phyloP scores from a whole-genome alignment of 2,329 filamentous ascomycete genomes.

The Neofusicoccum sp. region DNA sequence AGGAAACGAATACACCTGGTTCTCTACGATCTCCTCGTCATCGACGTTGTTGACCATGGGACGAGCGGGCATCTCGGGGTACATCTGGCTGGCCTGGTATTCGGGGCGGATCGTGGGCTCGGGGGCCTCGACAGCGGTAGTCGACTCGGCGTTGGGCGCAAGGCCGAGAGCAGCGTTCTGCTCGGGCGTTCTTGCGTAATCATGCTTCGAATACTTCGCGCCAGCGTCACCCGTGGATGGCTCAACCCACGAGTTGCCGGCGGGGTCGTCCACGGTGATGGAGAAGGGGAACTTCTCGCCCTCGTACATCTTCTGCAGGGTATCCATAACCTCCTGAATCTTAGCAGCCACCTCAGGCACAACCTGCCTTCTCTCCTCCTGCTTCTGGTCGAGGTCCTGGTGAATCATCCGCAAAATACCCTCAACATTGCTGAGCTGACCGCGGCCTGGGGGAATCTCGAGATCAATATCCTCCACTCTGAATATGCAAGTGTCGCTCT shows the following conservation, averaged over 20 bases:
- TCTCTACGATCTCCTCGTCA: slow-evolving; percentile 81
- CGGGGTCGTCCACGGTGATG: slow-evolving; percentile 81
- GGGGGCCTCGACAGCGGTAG: slow-evolving; percentile 48
- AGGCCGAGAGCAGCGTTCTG: slow-evolving; percentile 87
- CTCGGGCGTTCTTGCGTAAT: slow-evolving; percentile 77
- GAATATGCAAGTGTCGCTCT: slow-evolving; percentile 82
- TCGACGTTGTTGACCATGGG: slow-evolving; percentile 44
- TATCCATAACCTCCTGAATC: slow-evolving; percentile 71
- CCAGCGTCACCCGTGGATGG: slow-evolving; percentile 72
- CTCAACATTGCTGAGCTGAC: slow-evolving; percentile 91
- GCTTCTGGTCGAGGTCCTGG: slow-evolving; percentile 76
- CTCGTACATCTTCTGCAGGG: slow-evolving; percentile 72
- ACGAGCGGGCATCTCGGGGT: slow-evolving; percentile 40
- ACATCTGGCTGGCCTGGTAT: slow-evolving; percentile 48
- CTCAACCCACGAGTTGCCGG: slow-evolving; percentile 95
- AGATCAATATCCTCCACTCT: slow-evolving; percentile 89
- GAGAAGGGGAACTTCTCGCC: slow-evolving; percentile 84
- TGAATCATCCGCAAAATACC: slow-evolving; percentile 77
- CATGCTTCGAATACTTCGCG: slow-evolving; percentile 85
- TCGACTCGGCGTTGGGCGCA: slow-evolving; percentile 43
- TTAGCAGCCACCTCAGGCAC: slow-evolving; percentile 76
- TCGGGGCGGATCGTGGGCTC: slow-evolving; percentile 56
- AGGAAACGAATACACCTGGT: slow-evolving; percentile 91
- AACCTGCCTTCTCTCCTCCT: slow-evolving; percentile 76
- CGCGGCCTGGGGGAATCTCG: slow-evolving; percentile 86